A percentile compares a stretch with the other conserved stretches of the same genome.
These are phyloP conservation scores for Fusarium concolor DNA, from an alignment of 2,329 filamentous ascomycete species.

Conservation along the genomic window DNA sequence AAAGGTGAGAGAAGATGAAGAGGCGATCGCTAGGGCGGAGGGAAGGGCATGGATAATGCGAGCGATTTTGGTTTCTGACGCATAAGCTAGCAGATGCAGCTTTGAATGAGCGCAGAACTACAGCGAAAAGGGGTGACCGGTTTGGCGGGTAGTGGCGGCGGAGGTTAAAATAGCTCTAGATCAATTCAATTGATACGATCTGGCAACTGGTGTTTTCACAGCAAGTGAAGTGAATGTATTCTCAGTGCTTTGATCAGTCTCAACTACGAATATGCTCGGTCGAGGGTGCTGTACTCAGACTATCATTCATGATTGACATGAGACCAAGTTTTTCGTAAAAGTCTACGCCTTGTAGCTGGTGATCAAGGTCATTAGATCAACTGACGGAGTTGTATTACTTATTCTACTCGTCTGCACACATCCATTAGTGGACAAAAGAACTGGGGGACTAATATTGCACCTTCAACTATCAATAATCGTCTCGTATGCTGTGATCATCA, in stretches of 20 bases:
- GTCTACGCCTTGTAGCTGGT: neutral
- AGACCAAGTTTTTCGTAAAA: neutral
- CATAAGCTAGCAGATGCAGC: conserved; percentile 1
- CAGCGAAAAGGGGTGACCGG: conserved; percentile 50
- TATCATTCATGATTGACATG: neutral
- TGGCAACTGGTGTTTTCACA: neutral
- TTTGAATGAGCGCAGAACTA: conserved; percentile 11
- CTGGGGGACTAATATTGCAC: too few relatives aligned
- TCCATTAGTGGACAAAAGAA: too few relatives aligned
- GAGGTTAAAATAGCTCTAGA: conserved; percentile 42
- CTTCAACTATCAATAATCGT: too few relatives aligned
- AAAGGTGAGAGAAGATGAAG: neutral
- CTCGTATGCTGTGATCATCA: too few relatives aligned
- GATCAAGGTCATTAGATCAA: neutral
- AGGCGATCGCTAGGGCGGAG: conserved; percentile 34
- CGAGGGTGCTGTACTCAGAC: neutral
- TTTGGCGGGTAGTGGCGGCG: conserved; percentile 52
- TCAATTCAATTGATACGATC: conserved; percentile 23
- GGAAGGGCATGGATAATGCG: conserved; percentile 31
- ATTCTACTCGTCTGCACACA: too few relatives aligned
- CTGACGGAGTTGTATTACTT: too few relatives aligned
- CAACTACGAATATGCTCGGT: neutral
- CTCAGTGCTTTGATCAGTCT: too few relatives aligned
- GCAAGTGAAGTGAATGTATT: neutral
- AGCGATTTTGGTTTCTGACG: conserved; percentile 23